Base-by-base conservation (phyloP, 192 early-diverging fungal species). In the Mortierella alpina region DNA sequence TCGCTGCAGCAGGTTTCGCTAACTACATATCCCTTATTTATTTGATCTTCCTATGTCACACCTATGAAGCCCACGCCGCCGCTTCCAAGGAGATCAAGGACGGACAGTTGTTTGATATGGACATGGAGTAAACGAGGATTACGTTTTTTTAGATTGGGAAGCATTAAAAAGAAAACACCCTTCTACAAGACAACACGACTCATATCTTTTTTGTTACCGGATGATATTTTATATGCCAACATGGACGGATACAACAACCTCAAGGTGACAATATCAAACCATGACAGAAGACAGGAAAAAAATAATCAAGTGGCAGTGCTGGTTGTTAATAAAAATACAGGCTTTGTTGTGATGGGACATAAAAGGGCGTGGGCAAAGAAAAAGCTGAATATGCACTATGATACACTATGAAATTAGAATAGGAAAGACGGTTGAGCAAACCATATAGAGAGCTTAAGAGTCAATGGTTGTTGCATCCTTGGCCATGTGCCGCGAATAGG, bases 41-140 rank as follows among this genome's bases (percentile, higher is more conserved):
- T 62, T 54, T 47, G 14, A 2, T 7, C 14, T 15, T 17, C 5
- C 14, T 70, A 13, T 70, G 7, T 52, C 14, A 22, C 41, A 18
- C 6, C 18, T 20, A 31, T 9, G 2, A 70, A 77, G 75, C 75
- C 54, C 75, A 77, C 50, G 75, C 66, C n/a, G 56, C 62, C 44
- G 74, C 75, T 40, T 77, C 75, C 67, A 77, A 77, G 62, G 67
- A 69, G 20, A 77, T 77, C 67, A 77, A 77, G 75, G 75, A 77
- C 40, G 75, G 75, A n/a, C 66, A 69, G 42, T 58, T 71, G 14
- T 78, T 78, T 53, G 75, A 78, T 31, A 78, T 78, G 75, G 75
- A 78, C 49, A 78, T 78, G 75, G 75, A 78, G 57, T 71, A 78
- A 56, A 62, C 31, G 57, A 64, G 39, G 53, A 56, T 9, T 66